Evolutionary conservation across 306 rosid genomes (phyloP).

Genomic region (Morella rubra): DNA sequence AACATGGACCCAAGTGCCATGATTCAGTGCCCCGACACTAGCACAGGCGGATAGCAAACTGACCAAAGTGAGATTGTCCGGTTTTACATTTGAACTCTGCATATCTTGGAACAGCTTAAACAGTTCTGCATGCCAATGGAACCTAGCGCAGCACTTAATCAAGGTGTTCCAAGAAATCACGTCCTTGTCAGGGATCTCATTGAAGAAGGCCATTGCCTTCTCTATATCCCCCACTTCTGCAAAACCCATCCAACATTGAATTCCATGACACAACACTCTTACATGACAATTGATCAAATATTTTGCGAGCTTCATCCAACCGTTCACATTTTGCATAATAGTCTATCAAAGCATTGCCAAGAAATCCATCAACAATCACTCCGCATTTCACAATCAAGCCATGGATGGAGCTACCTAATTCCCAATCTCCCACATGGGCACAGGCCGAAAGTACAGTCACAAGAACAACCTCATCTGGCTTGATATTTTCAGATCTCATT

Average conservation of each 20-base stretch:
- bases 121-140: slow-evolving; percentile 7
- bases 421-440: slow-evolving; percentile 9
- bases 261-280: slow-evolving; percentile 28
- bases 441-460: slow-evolving; percentile 29
- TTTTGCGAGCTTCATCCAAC: slow-evolving; percentile 12
- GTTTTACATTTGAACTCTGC: slow-evolving; percentile 24
- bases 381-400: slow-evolving; percentile 16
- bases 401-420: slow-evolving; percentile 30
- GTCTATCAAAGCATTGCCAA: slow-evolving; percentile 31
- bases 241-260: slow-evolving; percentile 35
- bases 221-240: slow-evolving; percentile 28
- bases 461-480: slow-evolving; percentile 27
- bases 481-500: slow-evolving; percentile 18
- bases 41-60: slow-evolving; percentile 33
- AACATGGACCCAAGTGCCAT: slow-evolving; percentile 35
- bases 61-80: slow-evolving; percentile 30
- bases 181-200: slow-evolving; percentile 31
- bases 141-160: slow-evolving; percentile 19
- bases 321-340: slow-evolving; percentile 22
- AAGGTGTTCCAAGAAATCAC: slow-evolving; percentile 38
- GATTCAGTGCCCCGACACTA: slow-evolving; percentile 30
- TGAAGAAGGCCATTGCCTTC: slow-evolving; percentile 25
- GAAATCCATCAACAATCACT: slow-evolving; percentile 21
- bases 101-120: slow-evolving; percentile 25
- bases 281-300: slow-evolving; percentile 24